A percentile compares a stretch with the other conserved stretches of the same genome.
Evolutionary conservation across 345 rosid species (phyloP).

Genomic region (Eucalyptus urophylla): DNA sequence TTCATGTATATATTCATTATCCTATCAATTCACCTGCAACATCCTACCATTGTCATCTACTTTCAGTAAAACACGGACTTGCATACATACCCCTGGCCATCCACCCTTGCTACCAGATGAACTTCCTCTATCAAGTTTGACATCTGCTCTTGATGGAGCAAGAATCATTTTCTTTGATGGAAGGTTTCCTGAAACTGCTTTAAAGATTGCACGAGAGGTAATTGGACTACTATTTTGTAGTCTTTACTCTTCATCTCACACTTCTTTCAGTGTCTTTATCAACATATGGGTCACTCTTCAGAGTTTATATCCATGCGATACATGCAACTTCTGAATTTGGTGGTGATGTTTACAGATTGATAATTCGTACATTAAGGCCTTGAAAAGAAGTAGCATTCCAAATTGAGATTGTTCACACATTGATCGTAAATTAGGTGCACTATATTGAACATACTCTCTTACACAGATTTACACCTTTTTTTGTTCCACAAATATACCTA

Average conservation of each 20-base stretch:
- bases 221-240: not conserved
- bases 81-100: conserved; percentile 79
- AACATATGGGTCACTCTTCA: not conserved
- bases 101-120: conserved; percentile 73
- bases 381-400: not conserved
- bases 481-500: not conserved
- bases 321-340: not conserved
- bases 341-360: not conserved
- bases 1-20: not conserved
- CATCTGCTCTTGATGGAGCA: conserved; percentile 54
- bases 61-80: conserved; percentile 86
- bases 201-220: conserved; percentile 74
- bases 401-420: not conserved
- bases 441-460: not conserved
- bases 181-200: conserved; percentile 63
- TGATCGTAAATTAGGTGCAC: not conserved
- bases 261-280: not conserved
- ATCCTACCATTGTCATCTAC: not conserved
- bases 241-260: not conserved
- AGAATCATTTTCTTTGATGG: conserved; percentile 63
- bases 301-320: not conserved
- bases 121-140: conserved; percentile 36
- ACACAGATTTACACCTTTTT: not conserved
- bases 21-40: not conserved
- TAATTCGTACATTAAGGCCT: not conserved